Evolutionary conservation across 2,329 filamentous ascomycete species (phyloP).

Genomic region (Neopestalotiopsis rosae): DNA sequence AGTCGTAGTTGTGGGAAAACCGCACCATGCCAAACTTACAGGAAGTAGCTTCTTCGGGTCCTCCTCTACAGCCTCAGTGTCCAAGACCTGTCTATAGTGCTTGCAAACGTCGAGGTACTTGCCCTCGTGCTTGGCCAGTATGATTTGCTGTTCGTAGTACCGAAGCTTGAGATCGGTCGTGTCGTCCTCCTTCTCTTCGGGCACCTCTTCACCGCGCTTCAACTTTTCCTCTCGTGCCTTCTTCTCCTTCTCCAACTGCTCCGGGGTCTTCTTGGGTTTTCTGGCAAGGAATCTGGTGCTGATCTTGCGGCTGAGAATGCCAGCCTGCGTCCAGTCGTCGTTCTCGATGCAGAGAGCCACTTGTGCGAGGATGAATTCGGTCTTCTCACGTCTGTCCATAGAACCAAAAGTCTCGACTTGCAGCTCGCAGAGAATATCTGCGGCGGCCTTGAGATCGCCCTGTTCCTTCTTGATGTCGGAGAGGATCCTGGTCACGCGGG

Average conservation of each 20-base stretch:
- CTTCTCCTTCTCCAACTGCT: conserved; percentile 88
- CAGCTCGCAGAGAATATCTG: conserved; percentile 93
- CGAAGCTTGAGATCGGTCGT: conserved; percentile 94
- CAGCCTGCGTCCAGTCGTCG: conserved; percentile 94
- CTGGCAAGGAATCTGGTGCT: conserved; percentile 90
- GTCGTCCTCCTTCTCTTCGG: conserved; percentile 81
- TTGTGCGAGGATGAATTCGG: conserved; percentile 96
- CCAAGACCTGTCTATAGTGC: conserved; percentile 94
- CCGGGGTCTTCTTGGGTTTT: conserved; percentile 87
- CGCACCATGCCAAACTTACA: conserved; percentile 56
- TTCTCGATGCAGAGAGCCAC: conserved; percentile 94
- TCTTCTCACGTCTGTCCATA: conserved; percentile 97
- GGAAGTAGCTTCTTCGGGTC: conserved; percentile 85
- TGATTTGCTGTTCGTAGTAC: conserved; percentile 98
- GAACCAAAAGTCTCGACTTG: conserved; percentile 99
- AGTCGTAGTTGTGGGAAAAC: not conserved
- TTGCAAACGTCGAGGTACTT: conserved; percentile 99
- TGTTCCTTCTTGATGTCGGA: conserved; percentile 98
- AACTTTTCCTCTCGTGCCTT: conserved; percentile 88
- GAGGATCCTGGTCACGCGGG: conserved; percentile 90
- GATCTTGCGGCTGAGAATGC: conserved; percentile 94
- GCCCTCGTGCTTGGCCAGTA: conserved; percentile 92
- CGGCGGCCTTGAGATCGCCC: conserved; percentile 87
- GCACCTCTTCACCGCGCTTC: conserved; percentile 78
- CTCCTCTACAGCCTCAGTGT: conserved; percentile 93